Evolutionary conservation across 495 filamentous ascomycete genomes (phyloP).

Genomic region (Aspergillus funiculosus): DNA sequence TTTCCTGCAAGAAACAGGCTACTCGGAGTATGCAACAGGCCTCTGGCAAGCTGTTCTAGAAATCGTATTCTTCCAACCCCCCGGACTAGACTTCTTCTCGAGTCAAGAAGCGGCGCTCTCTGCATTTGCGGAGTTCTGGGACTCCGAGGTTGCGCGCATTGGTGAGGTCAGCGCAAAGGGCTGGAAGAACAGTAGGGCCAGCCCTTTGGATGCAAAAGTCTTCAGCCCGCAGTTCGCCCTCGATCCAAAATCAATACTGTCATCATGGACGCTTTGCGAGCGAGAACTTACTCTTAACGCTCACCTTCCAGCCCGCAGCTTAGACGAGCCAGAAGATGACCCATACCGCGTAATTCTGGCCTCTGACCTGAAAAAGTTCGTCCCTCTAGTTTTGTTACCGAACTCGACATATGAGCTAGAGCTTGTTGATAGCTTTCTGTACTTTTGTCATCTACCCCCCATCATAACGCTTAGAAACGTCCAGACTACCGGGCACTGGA

Average conservation of each 20-base stretch:
- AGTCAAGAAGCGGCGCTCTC: constrained; percentile 23
- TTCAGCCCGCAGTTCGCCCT: constrained; percentile 14
- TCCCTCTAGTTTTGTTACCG: constrained; percentile 48
- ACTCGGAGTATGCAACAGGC: constrained; percentile 67
- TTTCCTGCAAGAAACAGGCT: constrained; percentile 75
- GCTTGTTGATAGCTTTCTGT: constrained; percentile 60
- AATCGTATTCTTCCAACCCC: constrained; percentile 57
- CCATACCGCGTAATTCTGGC: constrained; percentile 73
- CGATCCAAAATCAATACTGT: constrained; percentile 32
- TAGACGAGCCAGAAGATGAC: constrained; percentile 67
- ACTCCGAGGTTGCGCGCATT: constrained; percentile 72
- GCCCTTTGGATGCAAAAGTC: constrained; percentile 18
- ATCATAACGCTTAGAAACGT: constrained; percentile 21
- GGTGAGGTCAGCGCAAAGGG: constrained; percentile 68
- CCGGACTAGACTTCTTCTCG: constrained; percentile 4
- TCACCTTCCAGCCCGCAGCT: constrained; percentile 58
- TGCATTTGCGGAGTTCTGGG: constrained; percentile 76
- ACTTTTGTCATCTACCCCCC: constrained; percentile 64
- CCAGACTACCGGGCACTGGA: constrained; percentile 31
- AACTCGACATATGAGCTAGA: constrained; percentile 38
- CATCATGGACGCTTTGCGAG: constrained; percentile 60
- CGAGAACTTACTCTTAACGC: constrained; percentile 40
- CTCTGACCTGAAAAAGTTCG: constrained; percentile 61
- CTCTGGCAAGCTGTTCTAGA: constrained; percentile 84
- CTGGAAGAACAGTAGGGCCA: constrained; percentile 46